Conservation (phyloP, 306 rosid genomes). For the Hippophae tibetana region DNA sequence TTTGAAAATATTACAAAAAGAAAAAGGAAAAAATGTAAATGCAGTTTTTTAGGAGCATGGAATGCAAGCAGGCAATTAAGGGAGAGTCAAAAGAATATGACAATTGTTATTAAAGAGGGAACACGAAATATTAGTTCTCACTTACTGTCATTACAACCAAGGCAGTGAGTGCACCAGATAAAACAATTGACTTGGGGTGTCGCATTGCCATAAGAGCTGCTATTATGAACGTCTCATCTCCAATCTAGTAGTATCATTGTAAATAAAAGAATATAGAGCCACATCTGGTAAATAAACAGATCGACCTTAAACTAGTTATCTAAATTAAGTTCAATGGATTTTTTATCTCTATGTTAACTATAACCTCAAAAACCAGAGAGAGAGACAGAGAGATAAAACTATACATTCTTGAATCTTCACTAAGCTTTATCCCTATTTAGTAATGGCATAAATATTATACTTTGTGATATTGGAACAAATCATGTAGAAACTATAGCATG, state of each 20-base stretch:
- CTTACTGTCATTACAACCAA: slow-evolving; percentile 89
- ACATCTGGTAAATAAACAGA: too few species aligned
- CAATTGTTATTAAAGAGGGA: not conserved
- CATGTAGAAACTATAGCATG: not conserved
- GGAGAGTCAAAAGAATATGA: not conserved
- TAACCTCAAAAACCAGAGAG: too few species aligned
- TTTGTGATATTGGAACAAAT: not conserved
- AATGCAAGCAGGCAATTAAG: slow-evolving; percentile 3
- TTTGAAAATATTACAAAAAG: too few species aligned
- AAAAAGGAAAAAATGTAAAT: too few species aligned
- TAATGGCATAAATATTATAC: too few species aligned
- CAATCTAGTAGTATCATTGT: slow-evolving; percentile 54
- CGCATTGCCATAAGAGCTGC: slow-evolving; percentile 99
- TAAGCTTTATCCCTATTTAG: too few species aligned
- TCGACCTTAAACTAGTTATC: too few species aligned
- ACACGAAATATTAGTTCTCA: not conserved
- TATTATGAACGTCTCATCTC: slow-evolving; percentile 96
- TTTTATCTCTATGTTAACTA: too few species aligned
- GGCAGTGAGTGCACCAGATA: slow-evolving; percentile 89
- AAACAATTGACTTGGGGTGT: slow-evolving; percentile 88
- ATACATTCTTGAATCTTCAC: too few species aligned
- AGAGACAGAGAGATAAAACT: too few species aligned
- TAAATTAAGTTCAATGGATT: too few species aligned
- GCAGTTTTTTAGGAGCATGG: not conserved
- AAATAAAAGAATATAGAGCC: slow-evolving; percentile 8